Conservation (phyloP, 805 yeast species). For the Saturnispora hagleri region DNA sequence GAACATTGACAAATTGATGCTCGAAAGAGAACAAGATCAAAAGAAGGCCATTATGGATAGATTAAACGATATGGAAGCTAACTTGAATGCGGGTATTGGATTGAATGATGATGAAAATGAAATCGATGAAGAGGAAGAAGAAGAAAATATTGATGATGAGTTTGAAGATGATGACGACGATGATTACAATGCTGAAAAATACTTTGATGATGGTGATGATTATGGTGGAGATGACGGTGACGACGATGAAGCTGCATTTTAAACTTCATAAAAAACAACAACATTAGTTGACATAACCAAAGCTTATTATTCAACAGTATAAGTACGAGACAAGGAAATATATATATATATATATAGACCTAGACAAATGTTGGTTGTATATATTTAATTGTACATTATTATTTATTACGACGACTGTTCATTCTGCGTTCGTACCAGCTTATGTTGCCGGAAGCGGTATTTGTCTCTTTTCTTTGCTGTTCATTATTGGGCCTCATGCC, state of each 20-base stretch:
- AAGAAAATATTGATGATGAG: constrained; percentile 58
- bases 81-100: constrained; percentile 24
- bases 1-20: constrained; percentile 24
- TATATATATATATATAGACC: background rate
- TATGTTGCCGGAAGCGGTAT: background rate
- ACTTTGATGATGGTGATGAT: constrained; percentile 66
- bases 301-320: background rate
- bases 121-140: constrained; percentile 36
- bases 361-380: background rate
- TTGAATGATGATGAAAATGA: constrained; percentile 36
- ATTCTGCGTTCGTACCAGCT: constrained; percentile 9
- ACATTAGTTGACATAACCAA: background rate
- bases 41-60: constrained; percentile 25
- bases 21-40: constrained; percentile 22
- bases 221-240: constrained; percentile 46
- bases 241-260: constrained; percentile 68
- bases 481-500: background rate
- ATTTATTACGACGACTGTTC: constrained; percentile 1
- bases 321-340: background rate
- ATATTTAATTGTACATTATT: background rate
- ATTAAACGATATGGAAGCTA: constrained; percentile 28
- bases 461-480: background rate
- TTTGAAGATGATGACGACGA: constrained; percentile 68
- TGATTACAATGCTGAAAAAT: constrained; percentile 72
- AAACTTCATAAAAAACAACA: constrained; percentile 8